These are phyloP conservation scores for Herpetomonas samuelpessoai DNA, from an alignment of 208 protist genomes.

Conservation along the genomic window DNA sequence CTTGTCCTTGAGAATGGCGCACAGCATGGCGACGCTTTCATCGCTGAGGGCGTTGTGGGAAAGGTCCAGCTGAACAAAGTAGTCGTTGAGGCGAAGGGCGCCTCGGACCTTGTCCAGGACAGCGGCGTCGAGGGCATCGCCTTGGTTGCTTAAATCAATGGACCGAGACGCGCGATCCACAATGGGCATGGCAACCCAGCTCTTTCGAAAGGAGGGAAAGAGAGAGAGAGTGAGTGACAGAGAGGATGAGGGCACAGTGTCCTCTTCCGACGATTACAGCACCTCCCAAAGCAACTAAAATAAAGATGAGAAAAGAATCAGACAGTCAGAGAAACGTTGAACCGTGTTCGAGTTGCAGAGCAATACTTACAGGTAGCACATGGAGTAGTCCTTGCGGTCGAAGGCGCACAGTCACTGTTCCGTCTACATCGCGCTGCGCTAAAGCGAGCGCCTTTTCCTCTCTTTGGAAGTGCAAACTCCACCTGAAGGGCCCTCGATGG, in stretches of 20 bases:
- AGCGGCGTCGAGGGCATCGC: constrained; percentile 33
- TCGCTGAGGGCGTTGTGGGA: constrained; percentile 56
- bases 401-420: too few relatives aligned
- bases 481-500: too few relatives aligned
- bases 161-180: constrained; percentile 18
- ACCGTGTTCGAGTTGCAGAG: too few relatives aligned
- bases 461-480: too few relatives aligned
- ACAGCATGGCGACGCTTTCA: constrained; percentile 56
- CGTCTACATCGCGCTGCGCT: too few relatives aligned
- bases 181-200: constrained; percentile 8
- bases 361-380: too few relatives aligned
- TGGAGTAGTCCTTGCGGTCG: too few relatives aligned
- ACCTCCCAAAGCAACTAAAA: neutral
- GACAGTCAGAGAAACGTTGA: too few relatives aligned
- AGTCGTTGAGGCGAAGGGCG: constrained; percentile 45
- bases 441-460: too few relatives aligned
- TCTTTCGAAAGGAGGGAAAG: too few relatives aligned
- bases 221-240: too few relatives aligned
- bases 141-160: constrained; percentile 72
- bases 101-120: constrained; percentile 51
- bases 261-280: neutral
- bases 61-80: constrained; percentile 50
- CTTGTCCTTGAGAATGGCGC: constrained; percentile 51
- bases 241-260: neutral
- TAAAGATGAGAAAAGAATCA: neutral